Evolutionary conservation across 1,139 yeast genomes (phyloP), one percentile per base, ranked within the genome.

Genomic region (Candida sanyaensis): DNA sequence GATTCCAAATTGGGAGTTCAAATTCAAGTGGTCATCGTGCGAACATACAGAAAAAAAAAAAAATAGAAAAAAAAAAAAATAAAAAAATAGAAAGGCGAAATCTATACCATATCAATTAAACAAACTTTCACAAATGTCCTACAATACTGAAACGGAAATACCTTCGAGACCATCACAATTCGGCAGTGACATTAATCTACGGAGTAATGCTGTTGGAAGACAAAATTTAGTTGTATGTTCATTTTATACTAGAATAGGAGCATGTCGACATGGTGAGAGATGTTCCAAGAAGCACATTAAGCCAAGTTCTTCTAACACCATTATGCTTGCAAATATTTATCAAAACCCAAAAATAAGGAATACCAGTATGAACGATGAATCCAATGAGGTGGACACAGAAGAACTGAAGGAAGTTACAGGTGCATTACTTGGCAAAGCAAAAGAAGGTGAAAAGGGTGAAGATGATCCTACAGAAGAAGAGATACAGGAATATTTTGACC

Each of bases 231-330:
- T 52, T 24, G 34, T 50, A 9, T 75, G 83, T 57, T 63, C 74
- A 6, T 92, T 92, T 64, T 92, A 86, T 66, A 76, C 79, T 53
- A 88, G 86, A 63, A 88, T 91, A 37, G 98, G 98, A 1, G 96
- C 97, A 0, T 92, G 98, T 62, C 77, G 97, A 50, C 97, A 92
- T 63, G 97, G 97, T 2, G 93, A 86, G 52, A 86, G 84, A 58
- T 92, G 98, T 62, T 85, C 93, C 10, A 75, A 95, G 57, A 78
- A 77, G 49, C 98, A 92, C 62, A 73, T 80, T 37, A 78, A 80
- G 55, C 97, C 97, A 1, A 66, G 74, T n/a, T 66, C 72, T 39
- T 86, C 96, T 1, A 76, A 75, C 51, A 86, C 93, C 0, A 75
- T 91, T 2, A 71, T 88, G 39, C 73, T 89, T 51, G 77, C 86